Evolutionary conservation across 805 yeast species (phyloP), one percentile per base, ranked within the genome.

Genomic region (Ogataea dorogensis): DNA sequence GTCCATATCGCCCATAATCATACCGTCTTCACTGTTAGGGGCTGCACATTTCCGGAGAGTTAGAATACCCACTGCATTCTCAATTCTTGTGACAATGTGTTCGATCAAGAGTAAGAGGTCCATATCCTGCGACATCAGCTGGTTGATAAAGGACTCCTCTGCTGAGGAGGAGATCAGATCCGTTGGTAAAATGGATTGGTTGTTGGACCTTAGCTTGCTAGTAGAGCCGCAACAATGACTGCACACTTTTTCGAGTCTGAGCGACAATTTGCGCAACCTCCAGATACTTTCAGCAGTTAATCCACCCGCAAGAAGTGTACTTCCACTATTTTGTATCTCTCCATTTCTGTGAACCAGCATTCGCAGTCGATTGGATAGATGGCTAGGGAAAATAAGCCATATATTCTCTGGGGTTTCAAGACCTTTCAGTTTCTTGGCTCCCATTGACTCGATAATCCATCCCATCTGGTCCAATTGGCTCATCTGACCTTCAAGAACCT

Each of bases 371-470:
- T 81, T 65, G 3, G 70, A 70, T 38, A 89, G 64, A 17, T 69
- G 66, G 37, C 68, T 67, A 2, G 98, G 95, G 64, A 81, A 89
- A 0, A 79, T 76, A 30, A 87, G 68, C 16, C 94, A 85, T 11
- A 93, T 81, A 24, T 73, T 72, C 59, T 93, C 98, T 2, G 95
- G 95, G 22, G 88, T 81, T 71, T 93, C 98, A 12, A 93, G 71
- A 13, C 98, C 98, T 59, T 93, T 93, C 54, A 93, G 70, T 58
- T 89, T 88, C 54, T 77, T 80, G 54, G 88, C 95, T 16, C 98
- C 98, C 33, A 86, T 63, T 29, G 76, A 79, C 43, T 73, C 73
- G 41, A 78, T 72, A 10, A 64, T 70, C 71, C 81, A 82, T 0
- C 94, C 96, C 35, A 79, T 72, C 33, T 75, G 79, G 24, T 77